phyloP scores from a whole-genome alignment of 768 basidiomycete genomes.

The Amanita inopinata region DNA sequence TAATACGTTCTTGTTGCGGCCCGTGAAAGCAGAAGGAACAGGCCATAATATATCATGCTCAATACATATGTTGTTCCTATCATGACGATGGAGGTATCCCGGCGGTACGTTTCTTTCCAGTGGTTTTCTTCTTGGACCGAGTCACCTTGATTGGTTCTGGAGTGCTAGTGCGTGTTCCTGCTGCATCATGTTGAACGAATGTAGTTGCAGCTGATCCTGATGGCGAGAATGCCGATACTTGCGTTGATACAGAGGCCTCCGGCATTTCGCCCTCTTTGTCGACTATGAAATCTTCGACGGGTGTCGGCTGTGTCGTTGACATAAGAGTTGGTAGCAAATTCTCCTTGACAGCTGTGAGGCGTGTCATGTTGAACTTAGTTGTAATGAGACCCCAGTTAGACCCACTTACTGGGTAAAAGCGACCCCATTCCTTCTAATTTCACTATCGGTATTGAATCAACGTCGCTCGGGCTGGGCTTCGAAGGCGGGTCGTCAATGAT shows the following conservation, averaged over 20 bases:
- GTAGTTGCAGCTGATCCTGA: conserved; percentile 18
- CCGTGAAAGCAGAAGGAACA: not conserved
- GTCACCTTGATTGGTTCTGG: conserved; percentile 71
- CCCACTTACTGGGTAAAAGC: conserved; percentile 20
- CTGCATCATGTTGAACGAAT: conserved; percentile 36
- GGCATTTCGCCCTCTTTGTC: conserved; percentile 88
- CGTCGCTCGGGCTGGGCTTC: conserved; percentile 37
- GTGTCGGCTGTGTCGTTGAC: conserved; percentile 27
- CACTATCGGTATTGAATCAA: conserved; percentile 92
- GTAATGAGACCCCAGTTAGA: not conserved
- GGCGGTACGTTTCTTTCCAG: conserved; percentile 53
- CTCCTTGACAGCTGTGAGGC: conserved; percentile 18
- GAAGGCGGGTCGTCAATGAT: conserved; percentile 55
- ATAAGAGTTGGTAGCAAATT: conserved; percentile 36
- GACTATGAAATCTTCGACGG: conserved; percentile 45
- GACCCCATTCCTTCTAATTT: conserved; percentile 65
- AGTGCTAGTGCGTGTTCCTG: conserved; percentile 37
- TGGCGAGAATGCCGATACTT: conserved; percentile 11
- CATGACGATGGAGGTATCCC: conserved; percentile 5
- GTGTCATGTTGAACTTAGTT: not conserved
- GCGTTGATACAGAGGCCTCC: conserved; percentile 29
- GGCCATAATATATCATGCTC: not conserved
- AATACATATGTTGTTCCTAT: not conserved
- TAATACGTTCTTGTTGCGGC: not conserved
- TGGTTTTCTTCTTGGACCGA: conserved; percentile 56